Evolutionary conservation across 305 asterid species (phyloP).

Genomic region (Lippia alba): DNA sequence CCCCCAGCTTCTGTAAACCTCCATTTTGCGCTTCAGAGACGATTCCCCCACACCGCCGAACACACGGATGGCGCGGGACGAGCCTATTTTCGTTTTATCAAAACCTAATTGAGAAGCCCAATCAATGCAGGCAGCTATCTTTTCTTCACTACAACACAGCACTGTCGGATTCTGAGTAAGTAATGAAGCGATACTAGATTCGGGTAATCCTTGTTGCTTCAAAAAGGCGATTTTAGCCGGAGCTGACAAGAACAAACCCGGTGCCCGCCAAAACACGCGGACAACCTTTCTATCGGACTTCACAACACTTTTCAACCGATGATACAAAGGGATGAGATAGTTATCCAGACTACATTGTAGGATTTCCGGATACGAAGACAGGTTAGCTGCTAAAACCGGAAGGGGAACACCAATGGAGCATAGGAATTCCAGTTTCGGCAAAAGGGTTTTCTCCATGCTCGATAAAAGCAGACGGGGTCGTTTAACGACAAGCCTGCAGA

Average conservation of each 20-base stretch:
- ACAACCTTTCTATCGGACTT: too few species aligned
- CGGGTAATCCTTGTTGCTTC: too few species aligned
- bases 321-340: too few species aligned
- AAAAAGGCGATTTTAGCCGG: too few species aligned
- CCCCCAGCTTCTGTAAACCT: constrained; percentile 21
- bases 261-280: too few species aligned
- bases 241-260: too few species aligned
- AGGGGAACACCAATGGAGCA: too few species aligned
- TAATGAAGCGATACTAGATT: constrained; percentile 13
- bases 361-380: too few species aligned
- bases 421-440: constrained; percentile 35
- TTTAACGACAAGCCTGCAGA: constrained; percentile 18
- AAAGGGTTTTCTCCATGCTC: constrained; percentile 36
- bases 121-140: background rate
- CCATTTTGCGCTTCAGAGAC: constrained; percentile 24
- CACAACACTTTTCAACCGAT: too few species aligned
- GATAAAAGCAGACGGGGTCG: constrained; percentile 28
- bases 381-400: too few species aligned
- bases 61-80: constrained; percentile 22
- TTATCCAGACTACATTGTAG: too few species aligned
- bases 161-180: constrained; percentile 1
- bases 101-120: constrained; percentile 29
- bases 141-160: background rate
- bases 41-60: constrained; percentile 12
- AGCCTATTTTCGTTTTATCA: background rate